Percentiles rank a stretch among this genome's conserved stretches.
Conservation (phyloP, 1,284 basidiomycete genomes). For the Rhodotorula glutinis region DNA sequence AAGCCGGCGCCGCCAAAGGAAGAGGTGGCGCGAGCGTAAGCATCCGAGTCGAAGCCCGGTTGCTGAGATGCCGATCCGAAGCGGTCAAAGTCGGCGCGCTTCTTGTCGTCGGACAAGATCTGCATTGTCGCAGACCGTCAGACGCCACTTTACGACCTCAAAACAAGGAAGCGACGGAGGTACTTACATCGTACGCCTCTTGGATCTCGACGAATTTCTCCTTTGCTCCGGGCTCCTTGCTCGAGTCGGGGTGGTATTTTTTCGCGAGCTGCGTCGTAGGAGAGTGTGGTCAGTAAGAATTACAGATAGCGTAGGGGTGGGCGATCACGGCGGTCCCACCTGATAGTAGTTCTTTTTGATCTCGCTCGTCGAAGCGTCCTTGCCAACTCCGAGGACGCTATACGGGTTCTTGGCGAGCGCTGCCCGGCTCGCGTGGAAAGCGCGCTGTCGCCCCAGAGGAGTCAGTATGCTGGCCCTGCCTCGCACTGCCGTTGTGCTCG, state of each 20-base stretch:
- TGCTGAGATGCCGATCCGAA: conserved; percentile 93
- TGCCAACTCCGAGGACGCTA: conserved; percentile 77
- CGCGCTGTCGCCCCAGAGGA: conserved; percentile 8
- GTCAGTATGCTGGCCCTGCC: too few species aligned
- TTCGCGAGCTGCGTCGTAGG: conserved; percentile 71
- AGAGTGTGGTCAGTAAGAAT: not conserved
- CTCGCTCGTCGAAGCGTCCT: conserved; percentile 77
- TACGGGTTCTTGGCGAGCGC: conserved; percentile 87
- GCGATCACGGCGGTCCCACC: conserved; percentile 57
- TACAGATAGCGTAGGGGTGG: not conserved
- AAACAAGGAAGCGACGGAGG: too few species aligned
- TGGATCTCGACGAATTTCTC: conserved; percentile 97
- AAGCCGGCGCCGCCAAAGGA: conserved; percentile 63
- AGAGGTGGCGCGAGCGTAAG: conserved; percentile 58
- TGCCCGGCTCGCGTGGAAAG: conserved; percentile 10
- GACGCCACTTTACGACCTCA: too few species aligned
- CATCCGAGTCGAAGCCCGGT: conserved; percentile 86
- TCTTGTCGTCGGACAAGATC: conserved; percentile 91
- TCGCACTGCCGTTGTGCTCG: not conserved
- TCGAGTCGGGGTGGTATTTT: conserved; percentile 97
- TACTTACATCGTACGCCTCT: conserved; percentile 86
- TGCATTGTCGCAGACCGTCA: conserved; percentile 45
- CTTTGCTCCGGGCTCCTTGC: conserved; percentile 84
- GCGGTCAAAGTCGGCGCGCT: conserved; percentile 86
- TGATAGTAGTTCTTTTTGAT: conserved; percentile 97